Percentiles rank a stretch among this genome's conserved stretches.
These are phyloP conservation scores for Aureobasidium sp. DNA, from an alignment of 2,329 filamentous ascomycete species.

Conservation along the genomic window DNA sequence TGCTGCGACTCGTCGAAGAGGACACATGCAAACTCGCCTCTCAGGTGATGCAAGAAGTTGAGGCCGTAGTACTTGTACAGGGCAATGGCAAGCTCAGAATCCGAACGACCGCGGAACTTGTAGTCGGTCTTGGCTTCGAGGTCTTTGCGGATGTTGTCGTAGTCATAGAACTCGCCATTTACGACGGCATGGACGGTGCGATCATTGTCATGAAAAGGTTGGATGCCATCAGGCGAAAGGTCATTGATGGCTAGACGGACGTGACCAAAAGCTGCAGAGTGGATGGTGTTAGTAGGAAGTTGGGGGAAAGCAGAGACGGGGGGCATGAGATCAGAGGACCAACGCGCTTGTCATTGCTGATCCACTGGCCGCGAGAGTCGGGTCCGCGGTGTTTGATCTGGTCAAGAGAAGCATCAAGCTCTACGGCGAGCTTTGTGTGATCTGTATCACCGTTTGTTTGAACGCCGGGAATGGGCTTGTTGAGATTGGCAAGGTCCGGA, in stretches of 20 bases:
- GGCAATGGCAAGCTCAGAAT: constrained; percentile 49
- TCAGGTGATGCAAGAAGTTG: constrained; percentile 40
- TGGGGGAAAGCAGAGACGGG: constrained; percentile 10
- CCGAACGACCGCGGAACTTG: constrained; percentile 40
- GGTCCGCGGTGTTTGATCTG: constrained; percentile 41
- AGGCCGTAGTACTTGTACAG: constrained; percentile 46
- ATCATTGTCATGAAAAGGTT: constrained; percentile 37
- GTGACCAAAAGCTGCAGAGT: constrained; percentile 39
- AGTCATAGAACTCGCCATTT: constrained; percentile 55
- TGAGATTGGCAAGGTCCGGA: not conserved
- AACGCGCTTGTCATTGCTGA: constrained; percentile 37
- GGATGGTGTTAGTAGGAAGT: constrained; percentile 15
- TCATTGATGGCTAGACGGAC: constrained; percentile 50
- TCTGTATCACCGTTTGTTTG: constrained; percentile 18
- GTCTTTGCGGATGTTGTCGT: constrained; percentile 38
- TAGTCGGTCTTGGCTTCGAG: constrained; percentile 34
- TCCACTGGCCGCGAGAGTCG: constrained; percentile 41
- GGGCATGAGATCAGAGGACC: constrained; percentile 27
- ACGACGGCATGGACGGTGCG: constrained; percentile 48
- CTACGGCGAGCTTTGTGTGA: constrained; percentile 19
- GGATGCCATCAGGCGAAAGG: constrained; percentile 40
- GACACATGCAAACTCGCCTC: constrained; percentile 50
- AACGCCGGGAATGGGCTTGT: constrained; percentile 11
- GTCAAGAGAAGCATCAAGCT: constrained; percentile 29
- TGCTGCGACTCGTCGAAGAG: constrained; percentile 42